Evolutionary conservation across 108 stramenopile genomes (phyloP).

Genomic region (Skeletonema menzelii): DNA sequence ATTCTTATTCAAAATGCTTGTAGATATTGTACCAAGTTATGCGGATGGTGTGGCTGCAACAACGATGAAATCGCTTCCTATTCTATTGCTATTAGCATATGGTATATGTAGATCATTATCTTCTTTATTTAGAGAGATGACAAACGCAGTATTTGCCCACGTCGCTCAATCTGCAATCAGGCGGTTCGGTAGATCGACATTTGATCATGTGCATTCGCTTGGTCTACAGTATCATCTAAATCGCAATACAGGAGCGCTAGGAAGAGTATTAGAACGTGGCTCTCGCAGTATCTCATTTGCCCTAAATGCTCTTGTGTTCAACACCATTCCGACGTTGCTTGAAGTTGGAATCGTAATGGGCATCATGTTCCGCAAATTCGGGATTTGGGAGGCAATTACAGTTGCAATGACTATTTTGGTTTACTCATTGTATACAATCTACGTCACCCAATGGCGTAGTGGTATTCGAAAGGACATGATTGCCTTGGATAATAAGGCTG

Average conservation of each 20-base stretch:
- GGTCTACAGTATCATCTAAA: conserved; percentile 91
- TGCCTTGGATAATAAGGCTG: conserved; percentile 88
- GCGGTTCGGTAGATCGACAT: conserved; percentile 83
- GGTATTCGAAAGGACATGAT: conserved; percentile 97
- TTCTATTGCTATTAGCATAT: conserved; percentile 85
- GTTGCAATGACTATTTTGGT: conserved; percentile 82
- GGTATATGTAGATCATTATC: conserved; percentile 89
- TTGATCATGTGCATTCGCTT: conserved; percentile 88
- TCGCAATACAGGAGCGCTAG: conserved; percentile 87
- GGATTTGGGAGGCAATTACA: conserved; percentile 75
- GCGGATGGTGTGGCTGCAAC: neutral
- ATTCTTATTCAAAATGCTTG: conserved; percentile 93
- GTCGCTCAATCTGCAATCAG: conserved; percentile 96
- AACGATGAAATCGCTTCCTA: conserved; percentile 30
- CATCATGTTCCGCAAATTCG: conserved; percentile 83
- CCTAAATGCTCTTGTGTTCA: conserved; percentile 93
- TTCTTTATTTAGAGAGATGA: conserved; percentile 83
- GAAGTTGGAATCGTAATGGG: conserved; percentile 92
- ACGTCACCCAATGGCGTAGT: conserved; percentile 96
- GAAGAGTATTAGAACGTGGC: conserved; percentile 90
- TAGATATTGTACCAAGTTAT: conserved; percentile 67
- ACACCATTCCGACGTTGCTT: conserved; percentile 89
- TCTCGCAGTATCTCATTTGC: conserved; percentile 91
- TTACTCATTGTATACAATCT: conserved; percentile 91
- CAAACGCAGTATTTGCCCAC: conserved; percentile 94